These are phyloP conservation scores for Solanum habrochaites DNA, from an alignment of 257 asterid genomes.

Conservation along the genomic window DNA sequence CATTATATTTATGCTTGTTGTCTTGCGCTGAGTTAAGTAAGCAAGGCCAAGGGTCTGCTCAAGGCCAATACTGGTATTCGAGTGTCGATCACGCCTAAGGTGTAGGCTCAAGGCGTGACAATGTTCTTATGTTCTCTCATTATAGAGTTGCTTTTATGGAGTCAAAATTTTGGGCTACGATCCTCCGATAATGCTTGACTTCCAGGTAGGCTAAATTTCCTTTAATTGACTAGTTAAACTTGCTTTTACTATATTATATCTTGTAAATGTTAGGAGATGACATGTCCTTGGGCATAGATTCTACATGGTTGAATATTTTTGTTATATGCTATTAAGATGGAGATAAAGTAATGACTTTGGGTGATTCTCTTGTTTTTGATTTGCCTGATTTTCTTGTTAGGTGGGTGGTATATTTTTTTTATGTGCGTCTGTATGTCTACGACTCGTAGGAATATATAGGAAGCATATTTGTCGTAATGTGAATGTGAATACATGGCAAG, in stretches of 20 bases:
- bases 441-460: not conserved
- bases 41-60: too few relatives aligned
- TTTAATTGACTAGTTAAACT: not conserved
- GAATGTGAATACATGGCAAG: not conserved
- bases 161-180: not conserved
- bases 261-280: not conserved
- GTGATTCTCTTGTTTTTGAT: not conserved
- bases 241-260: not conserved
- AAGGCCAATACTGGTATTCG: too few relatives aligned
- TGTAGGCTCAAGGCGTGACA: too few relatives aligned
- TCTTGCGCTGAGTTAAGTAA: too few relatives aligned
- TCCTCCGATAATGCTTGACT: not conserved
- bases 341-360: not conserved
- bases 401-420: not conserved
- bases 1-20: too few relatives aligned
- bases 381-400: not conserved
- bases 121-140: not conserved
- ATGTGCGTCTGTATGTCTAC: not conserved
- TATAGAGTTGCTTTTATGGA: not conserved
- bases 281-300: not conserved
- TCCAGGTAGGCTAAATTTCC: not conserved
- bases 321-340: not conserved
- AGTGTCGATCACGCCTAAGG: too few relatives aligned
- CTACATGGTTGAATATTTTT: not conserved
- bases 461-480: not conserved